These are phyloP conservation scores for Fusarium nanum DNA, from an alignment of 2,329 filamentous ascomycete genomes.

Conservation along the genomic window DNA sequence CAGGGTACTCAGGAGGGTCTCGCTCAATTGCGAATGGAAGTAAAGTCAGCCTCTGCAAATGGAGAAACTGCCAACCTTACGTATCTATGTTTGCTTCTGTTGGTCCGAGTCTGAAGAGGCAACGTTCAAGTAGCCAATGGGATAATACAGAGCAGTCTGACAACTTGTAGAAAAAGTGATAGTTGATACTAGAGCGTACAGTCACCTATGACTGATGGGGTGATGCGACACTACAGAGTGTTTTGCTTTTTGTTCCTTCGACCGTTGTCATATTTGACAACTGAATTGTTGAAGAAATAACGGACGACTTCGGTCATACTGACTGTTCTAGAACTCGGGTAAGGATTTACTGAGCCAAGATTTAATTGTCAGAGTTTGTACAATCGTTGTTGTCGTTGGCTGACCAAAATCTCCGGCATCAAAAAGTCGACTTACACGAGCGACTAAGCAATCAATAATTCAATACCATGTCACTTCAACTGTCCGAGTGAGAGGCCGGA, in stretches of 20 bases:
- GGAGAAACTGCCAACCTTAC: background rate
- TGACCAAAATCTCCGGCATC: background rate
- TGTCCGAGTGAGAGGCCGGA: constrained; percentile 33
- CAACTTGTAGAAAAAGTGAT: constrained; percentile 2
- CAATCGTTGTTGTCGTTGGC: background rate
- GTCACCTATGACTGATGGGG: constrained; percentile 4
- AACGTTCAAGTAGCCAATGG: constrained; percentile 10
- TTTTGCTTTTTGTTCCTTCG: constrained; percentile 28
- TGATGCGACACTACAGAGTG: background rate
- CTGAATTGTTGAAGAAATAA: background rate
- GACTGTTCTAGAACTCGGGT: background rate
- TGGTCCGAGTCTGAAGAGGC: background rate
- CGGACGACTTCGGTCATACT: background rate
- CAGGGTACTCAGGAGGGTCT: constrained; percentile 16
- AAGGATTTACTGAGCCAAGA: background rate
- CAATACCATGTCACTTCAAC: background rate
- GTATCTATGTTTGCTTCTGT: constrained; percentile 26
- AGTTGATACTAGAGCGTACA: constrained; percentile 7
- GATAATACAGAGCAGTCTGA: constrained; percentile 2
- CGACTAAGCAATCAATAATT: background rate
- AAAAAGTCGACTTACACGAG: background rate
- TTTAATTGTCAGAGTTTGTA: background rate
- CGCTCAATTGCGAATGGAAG: background rate
- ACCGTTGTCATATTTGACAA: constrained; percentile 8
- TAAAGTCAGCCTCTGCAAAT: background rate